Conservation (phyloP, 176 grass and related monocot species). For the Cenchrus purpureus region DNA sequence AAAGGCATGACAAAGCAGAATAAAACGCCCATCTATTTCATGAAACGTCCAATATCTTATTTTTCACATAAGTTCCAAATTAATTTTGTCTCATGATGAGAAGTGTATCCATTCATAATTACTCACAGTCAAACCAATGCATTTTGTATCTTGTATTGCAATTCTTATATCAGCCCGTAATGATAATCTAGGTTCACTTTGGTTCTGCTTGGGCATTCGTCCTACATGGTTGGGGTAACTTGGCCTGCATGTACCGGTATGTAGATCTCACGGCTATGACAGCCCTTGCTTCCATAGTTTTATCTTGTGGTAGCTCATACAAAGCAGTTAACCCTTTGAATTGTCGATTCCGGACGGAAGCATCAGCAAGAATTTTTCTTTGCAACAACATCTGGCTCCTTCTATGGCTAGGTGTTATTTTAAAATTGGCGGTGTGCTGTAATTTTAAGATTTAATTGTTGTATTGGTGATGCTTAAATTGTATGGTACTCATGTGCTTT, state of each 20-base stretch:
- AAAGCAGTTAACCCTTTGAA: conserved; percentile 30
- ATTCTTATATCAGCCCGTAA: neutral
- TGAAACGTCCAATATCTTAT: conserved; percentile 11
- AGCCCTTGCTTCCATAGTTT: neutral
- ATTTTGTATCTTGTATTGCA: too few species aligned
- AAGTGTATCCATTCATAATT: neutral
- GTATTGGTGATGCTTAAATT: too few species aligned
- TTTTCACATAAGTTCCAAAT: conserved; percentile 5
- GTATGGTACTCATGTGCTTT: too few species aligned
- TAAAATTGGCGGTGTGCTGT: too few species aligned
- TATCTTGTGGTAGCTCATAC: conserved; percentile 2
- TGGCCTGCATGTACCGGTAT: conserved; percentile 97
- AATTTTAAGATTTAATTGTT: too few species aligned
- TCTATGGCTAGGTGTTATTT: conserved; percentile 72
- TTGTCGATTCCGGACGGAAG: conserved; percentile 59
- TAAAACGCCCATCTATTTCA: neutral
- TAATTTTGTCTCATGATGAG: neutral
- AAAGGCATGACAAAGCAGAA: neutral
- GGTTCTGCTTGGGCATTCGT: conserved; percentile 84
- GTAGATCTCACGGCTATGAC: conserved; percentile 27
- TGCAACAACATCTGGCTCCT: conserved; percentile 61
- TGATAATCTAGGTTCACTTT: conserved; percentile 80
- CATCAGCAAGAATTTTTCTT: conserved; percentile 94
- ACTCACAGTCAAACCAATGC: neutral
- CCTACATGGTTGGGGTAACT: conserved; percentile 91